phyloP scores from a whole-genome alignment of 192 early-diverging fungal genomes.

The Backusella sp. region DNA sequence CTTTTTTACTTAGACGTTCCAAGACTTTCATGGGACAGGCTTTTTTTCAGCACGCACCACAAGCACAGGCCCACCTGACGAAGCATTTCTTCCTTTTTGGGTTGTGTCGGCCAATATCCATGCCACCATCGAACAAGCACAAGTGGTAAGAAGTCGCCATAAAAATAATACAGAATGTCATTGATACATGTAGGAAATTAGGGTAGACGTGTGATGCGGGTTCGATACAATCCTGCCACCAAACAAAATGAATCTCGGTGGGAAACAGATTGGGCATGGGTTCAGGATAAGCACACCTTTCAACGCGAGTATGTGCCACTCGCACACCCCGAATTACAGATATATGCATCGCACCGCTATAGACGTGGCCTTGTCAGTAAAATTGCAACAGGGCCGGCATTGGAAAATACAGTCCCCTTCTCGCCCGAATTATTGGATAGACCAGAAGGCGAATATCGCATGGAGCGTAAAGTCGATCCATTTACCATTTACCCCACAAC shows the following conservation, averaged over 20 bases:
- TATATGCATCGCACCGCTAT: conserved; percentile 52
- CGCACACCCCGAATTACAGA: conserved; percentile 41
- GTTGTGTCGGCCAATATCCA: conserved; percentile 44
- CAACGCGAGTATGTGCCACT: conserved; percentile 29
- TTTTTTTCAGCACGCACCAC: conserved; percentile 47
- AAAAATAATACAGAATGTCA: too few species aligned
- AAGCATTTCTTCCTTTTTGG: conserved; percentile 54
- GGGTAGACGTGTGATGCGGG: conserved; percentile 44
- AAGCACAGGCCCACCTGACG: conserved; percentile 37
- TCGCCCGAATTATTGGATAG: conserved; percentile 40
- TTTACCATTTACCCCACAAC: conserved; percentile 46
- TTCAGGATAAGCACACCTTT: conserved; percentile 37
- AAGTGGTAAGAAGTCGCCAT: conserved; percentile 29
- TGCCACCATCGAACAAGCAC: conserved; percentile 44
- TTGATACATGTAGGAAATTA: conserved; percentile 9
- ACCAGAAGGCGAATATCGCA: neutral
- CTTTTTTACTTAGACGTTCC: conserved; percentile 37
- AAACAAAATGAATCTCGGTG: conserved; percentile 42
- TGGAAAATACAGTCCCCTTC: conserved; percentile 36
- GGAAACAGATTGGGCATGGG: conserved; percentile 48
- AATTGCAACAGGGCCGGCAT: conserved; percentile 42
- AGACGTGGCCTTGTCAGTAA: conserved; percentile 47
- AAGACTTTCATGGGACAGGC: conserved; percentile 51
- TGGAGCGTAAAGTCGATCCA: conserved; percentile 44
- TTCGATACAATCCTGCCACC: conserved; percentile 41